A percentile compares a stretch with the other conserved stretches of the same genome.
Evolutionary conservation across 306 rosid species (phyloP).

Genomic region (Sindora glabra): DNA sequence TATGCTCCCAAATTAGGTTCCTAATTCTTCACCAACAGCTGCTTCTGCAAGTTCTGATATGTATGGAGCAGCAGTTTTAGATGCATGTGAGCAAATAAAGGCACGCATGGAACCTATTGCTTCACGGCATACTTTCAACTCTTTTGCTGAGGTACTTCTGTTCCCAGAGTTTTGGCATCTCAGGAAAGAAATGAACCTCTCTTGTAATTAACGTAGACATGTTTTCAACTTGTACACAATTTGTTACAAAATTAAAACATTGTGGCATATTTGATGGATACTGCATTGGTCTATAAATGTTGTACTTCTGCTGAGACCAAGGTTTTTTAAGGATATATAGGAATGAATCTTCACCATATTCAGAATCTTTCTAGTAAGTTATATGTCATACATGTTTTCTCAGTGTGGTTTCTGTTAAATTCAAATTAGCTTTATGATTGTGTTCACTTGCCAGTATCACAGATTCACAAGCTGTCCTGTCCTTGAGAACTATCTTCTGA

Average conservation of each 20-base stretch:
- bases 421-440: not conserved
- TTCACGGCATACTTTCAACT: slow-evolving; percentile 46
- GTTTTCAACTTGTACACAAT: slow-evolving; percentile 7
- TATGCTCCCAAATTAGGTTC: slow-evolving; percentile 54
- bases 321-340: not conserved
- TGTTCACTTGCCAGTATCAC: too few species aligned
- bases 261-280: too few species aligned
- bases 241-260: too few species aligned
- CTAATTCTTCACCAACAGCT: slow-evolving; percentile 90
- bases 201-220: not conserved
- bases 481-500: slow-evolving; percentile 17
- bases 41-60: slow-evolving; percentile 98
- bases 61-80: slow-evolving; percentile 94
- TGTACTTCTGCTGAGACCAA: too few species aligned
- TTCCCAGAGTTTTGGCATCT: slow-evolving; percentile 12
- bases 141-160: slow-evolving; percentile 56
- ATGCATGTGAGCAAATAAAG: slow-evolving; percentile 86
- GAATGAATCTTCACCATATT: not conserved
- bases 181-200: not conserved
- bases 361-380: slow-evolving; percentile 2
- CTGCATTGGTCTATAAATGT: too few species aligned
- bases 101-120: slow-evolving; percentile 84
- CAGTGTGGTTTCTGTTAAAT: not conserved
- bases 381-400: slow-evolving; percentile 3
- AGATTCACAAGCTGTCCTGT: slow-evolving; percentile 7